Percentiles rank a stretch among this genome's conserved stretches.
These are phyloP conservation scores for Colletotrichum sp. DNA, from an alignment of 2,329 filamentous ascomycete species.

Conservation along the genomic window DNA sequence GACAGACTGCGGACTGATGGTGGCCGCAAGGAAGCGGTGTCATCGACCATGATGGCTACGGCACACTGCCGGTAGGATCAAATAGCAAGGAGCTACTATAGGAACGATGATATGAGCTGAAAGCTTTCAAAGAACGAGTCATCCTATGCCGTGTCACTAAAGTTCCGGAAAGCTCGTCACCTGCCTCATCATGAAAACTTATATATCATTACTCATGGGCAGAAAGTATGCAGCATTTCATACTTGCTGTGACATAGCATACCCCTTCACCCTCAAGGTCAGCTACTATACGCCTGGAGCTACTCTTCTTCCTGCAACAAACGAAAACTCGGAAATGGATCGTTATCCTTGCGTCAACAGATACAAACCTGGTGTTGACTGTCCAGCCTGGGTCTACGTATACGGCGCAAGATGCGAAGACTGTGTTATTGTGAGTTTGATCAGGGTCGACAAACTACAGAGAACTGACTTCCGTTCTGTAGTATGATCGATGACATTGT, in stretches of 20 bases:
- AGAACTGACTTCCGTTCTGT: not conserved
- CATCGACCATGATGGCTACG: not conserved
- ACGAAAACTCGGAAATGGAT: not conserved
- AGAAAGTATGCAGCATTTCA: rapidly evolving
- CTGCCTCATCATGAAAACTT: not conserved
- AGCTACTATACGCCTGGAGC: not conserved
- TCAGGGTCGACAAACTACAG: not conserved
- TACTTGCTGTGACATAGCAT: not conserved
- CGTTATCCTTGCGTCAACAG: not conserved
- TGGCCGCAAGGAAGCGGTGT: not conserved
- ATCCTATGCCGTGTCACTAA: not conserved
- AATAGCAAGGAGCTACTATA: not conserved
- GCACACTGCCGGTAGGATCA: not conserved
- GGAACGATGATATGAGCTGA: not conserved
- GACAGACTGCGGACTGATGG: not conserved
- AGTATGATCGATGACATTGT: not conserved
- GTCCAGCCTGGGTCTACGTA: not conserved
- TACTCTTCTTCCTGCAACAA: not conserved
- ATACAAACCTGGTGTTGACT: not conserved
- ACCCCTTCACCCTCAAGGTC: rapidly evolving
- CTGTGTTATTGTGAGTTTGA: not conserved
- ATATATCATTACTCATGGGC: not conserved
- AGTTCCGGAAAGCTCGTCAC: rapidly evolving
- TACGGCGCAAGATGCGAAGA: not conserved
- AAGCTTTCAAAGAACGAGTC: not conserved